phyloP scores from a whole-genome alignment of 768 basidiomycete genomes.

The Strobilomyces confusus region DNA sequence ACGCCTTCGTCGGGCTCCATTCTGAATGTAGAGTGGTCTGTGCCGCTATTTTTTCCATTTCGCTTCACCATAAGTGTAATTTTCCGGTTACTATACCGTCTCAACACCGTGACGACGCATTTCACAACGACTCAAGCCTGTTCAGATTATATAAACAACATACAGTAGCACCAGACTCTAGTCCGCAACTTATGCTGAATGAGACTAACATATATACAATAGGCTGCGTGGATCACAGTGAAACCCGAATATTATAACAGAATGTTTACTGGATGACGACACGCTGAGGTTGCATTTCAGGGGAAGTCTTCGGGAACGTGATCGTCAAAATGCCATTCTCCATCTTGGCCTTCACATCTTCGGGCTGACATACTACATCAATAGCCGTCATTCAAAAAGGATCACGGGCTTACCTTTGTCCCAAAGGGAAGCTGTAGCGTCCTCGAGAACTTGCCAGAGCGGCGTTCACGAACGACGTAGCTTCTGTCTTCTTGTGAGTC shows the following conservation, averaged over 20 bases:
- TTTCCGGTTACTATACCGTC: too few species aligned
- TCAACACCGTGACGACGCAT: too few species aligned
- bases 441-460: conserved; percentile 42
- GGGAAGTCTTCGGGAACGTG: conserved; percentile 42
- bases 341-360: conserved; percentile 40
- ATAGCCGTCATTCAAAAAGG: not conserved
- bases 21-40: too few species aligned
- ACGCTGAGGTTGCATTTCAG: conserved; percentile 23
- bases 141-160: too few species aligned
- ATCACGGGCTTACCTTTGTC: conserved; percentile 35
- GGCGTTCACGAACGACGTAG: conserved; percentile 43
- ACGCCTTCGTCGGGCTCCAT: too few species aligned
- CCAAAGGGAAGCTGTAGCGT: conserved; percentile 44
- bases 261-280: not conserved
- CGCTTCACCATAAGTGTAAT: too few species aligned
- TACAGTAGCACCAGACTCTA: too few species aligned
- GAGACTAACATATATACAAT: too few species aligned
- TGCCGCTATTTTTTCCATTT: too few species aligned
- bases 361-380: conserved; percentile 27
- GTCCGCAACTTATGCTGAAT: too few species aligned
- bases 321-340: conserved; percentile 42
- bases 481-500: conserved; percentile 32
- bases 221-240: not conserved
- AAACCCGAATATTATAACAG: not conserved
- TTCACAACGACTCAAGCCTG: too few species aligned